A percentile compares a stretch with the other conserved stretches of the same genome.
Conservation (phyloP, 805 yeast species). For the Tetrapisispora namnaoensis region DNA sequence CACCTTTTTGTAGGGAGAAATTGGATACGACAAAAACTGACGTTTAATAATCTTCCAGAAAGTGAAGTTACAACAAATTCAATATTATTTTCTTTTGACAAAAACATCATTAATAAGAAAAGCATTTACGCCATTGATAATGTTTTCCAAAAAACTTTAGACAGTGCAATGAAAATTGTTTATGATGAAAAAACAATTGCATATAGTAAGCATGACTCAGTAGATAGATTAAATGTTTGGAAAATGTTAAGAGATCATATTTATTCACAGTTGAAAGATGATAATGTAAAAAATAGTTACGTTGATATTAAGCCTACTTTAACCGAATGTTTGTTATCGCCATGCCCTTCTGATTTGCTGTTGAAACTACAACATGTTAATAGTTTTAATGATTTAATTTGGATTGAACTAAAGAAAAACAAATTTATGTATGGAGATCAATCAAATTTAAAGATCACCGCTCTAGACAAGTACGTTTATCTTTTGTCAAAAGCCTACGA, state of each 20-base stretch:
- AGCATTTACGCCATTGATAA: conserved; percentile 7
- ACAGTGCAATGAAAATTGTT: conserved; percentile 9
- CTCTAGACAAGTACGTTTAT: conserved; percentile 9
- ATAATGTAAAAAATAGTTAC: not conserved
- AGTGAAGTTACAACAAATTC: not conserved
- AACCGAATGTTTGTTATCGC: not conserved
- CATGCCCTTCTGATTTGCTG: not conserved
- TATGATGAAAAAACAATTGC: conserved; percentile 13
- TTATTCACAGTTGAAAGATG: conserved; percentile 6
- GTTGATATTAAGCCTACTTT: not conserved
- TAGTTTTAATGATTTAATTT: conserved; percentile 5
- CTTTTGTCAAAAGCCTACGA: conserved; percentile 12
- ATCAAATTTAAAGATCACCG: not conserved
- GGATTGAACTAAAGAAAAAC: conserved; percentile 3
- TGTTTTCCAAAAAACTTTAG: conserved; percentile 8
- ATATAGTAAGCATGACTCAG: conserved; percentile 2
- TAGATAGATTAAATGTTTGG: conserved; percentile 8
- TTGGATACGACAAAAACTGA: conserved; percentile 5
- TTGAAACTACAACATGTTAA: conserved; percentile 3
- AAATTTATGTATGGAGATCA: not conserved
- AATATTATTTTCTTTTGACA: conserved; percentile 1
- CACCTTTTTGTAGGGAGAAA: conserved; percentile 3
- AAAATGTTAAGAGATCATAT: conserved; percentile 11
- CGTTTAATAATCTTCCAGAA: conserved; percentile 4
- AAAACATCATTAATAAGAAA: conserved; percentile 1